phyloP scores from a whole-genome alignment of 106 monocot species.

The Allium fistulosum region DNA sequence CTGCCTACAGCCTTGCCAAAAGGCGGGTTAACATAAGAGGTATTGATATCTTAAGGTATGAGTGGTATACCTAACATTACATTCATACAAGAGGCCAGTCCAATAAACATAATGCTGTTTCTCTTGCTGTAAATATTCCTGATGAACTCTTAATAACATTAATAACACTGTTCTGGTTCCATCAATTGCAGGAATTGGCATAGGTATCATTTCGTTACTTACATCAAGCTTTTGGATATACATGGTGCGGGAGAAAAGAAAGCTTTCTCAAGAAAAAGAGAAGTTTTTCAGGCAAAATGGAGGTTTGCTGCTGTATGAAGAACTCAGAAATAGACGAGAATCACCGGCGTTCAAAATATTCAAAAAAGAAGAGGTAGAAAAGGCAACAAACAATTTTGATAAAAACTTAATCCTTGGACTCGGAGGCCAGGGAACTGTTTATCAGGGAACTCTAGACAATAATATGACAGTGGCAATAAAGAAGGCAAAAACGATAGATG shows the following conservation, averaged over 20 bases:
- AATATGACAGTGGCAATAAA: conserved; percentile 26
- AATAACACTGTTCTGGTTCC: neutral
- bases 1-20: no score
- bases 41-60: no score
- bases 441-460: conserved; percentile 12
- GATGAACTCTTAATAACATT: neutral
- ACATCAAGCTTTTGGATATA: conserved; percentile 1
- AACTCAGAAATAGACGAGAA: conserved; percentile 14
- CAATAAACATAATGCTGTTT: no score
- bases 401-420: neutral
- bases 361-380: neutral
- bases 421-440: conserved; percentile 34
- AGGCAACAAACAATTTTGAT: conserved; percentile 8
- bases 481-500: conserved; percentile 26
- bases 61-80: no score
- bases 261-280: conserved; percentile 10
- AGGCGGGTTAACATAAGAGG: no score
- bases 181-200: neutral
- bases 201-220: conserved; percentile 2
- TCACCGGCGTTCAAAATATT: neutral
- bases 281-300: conserved; percentile 24
- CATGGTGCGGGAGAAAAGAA: conserved; percentile 1
- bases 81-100: no score
- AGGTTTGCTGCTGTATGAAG: conserved; percentile 18
- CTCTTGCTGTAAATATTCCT: neutral